Conservation (phyloP, 2,329 filamentous ascomycete genomes). For the Hypocrella siamensis region DNA sequence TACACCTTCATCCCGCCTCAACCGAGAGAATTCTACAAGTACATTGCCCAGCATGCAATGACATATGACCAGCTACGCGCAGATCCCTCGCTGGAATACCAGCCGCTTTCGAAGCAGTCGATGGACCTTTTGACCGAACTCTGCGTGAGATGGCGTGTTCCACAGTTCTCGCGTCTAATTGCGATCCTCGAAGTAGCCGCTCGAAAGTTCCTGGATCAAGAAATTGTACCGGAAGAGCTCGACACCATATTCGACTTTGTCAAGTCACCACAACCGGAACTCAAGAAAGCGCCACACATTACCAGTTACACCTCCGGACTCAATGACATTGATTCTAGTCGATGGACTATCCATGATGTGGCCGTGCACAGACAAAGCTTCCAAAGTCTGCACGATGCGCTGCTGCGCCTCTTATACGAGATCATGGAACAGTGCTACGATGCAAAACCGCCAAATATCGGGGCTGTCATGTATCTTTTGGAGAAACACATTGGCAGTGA, state of each 20-base stretch:
- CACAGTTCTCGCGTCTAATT: constrained; percentile 64
- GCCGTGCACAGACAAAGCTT: constrained; percentile 61
- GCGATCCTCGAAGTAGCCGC: constrained; percentile 72
- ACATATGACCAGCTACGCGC: constrained; percentile 44
- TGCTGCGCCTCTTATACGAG: constrained; percentile 77
- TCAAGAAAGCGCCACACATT: constrained; percentile 45
- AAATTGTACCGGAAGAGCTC: constrained; percentile 66
- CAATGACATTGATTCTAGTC: constrained; percentile 38
- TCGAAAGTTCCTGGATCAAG: constrained; percentile 72
- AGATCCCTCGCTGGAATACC: constrained; percentile 30
- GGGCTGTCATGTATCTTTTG: constrained; percentile 63
- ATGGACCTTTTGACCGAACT: constrained; percentile 74
- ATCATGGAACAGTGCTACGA: constrained; percentile 83
- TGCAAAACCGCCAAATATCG: constrained; percentile 67
- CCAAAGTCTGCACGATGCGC: constrained; percentile 58
- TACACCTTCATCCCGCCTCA: constrained; percentile 88
- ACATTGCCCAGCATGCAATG: constrained; percentile 65
- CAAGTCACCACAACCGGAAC: constrained; percentile 54
- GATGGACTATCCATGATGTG: constrained; percentile 56
- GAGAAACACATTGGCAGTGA: constrained; percentile 72
- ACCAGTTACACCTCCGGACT: constrained; percentile 34
- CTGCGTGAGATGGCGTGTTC: constrained; percentile 76
- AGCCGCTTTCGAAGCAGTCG: constrained; percentile 59
- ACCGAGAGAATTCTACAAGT: constrained; percentile 67
- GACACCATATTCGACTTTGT: constrained; percentile 71